A percentile compares a stretch with the other conserved stretches of the same genome.
Evolutionary conservation across 768 basidiomycete genomes (phyloP).

Genomic region (Trametes coccinea): DNA sequence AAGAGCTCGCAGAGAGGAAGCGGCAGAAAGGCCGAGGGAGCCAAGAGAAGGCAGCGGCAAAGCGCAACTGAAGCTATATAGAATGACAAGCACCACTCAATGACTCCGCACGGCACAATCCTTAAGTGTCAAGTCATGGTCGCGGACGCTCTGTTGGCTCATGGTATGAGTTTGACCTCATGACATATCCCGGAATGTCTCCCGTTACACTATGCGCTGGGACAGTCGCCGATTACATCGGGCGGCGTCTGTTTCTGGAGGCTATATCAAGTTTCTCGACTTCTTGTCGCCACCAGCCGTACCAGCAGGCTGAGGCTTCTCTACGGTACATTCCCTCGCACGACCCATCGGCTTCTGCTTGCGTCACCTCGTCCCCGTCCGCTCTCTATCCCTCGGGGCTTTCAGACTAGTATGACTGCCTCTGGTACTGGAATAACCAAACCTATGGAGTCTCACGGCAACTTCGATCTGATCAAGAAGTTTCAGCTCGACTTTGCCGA

Average conservation of each 20-base stretch:
- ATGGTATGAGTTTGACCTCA: too few relatives aligned
- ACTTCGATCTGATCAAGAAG: conserved; percentile 81
- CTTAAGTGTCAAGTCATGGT: too few relatives aligned
- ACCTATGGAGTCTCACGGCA: conserved; percentile 46
- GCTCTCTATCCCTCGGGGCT: neutral
- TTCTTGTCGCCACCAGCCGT: conserved; percentile 16
- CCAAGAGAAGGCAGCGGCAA: too few relatives aligned
- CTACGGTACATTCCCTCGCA: conserved; percentile 14
- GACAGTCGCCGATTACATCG: conserved; percentile 1
- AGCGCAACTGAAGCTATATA: too few relatives aligned
- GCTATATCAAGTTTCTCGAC: conserved; percentile 21
- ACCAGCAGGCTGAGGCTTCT: conserved; percentile 18
- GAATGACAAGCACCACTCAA: too few relatives aligned
- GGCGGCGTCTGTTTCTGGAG: conserved; percentile 12
- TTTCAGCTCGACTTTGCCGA: conserved; percentile 80
- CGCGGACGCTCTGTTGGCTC: too few relatives aligned
- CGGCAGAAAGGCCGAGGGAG: too few relatives aligned
- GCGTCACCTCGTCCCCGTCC: conserved; percentile 7
- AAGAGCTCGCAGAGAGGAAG: too few relatives aligned
- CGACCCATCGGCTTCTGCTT: conserved; percentile 3
- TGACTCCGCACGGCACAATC: too few relatives aligned
- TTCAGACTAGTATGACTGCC: conserved; percentile 24
- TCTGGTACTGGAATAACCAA: conserved; percentile 4
- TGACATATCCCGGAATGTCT: too few relatives aligned
- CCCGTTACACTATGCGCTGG: too few relatives aligned